Conservation (phyloP, 352 stramenopile genomes). For the Globisporangium camurandrum region DNA sequence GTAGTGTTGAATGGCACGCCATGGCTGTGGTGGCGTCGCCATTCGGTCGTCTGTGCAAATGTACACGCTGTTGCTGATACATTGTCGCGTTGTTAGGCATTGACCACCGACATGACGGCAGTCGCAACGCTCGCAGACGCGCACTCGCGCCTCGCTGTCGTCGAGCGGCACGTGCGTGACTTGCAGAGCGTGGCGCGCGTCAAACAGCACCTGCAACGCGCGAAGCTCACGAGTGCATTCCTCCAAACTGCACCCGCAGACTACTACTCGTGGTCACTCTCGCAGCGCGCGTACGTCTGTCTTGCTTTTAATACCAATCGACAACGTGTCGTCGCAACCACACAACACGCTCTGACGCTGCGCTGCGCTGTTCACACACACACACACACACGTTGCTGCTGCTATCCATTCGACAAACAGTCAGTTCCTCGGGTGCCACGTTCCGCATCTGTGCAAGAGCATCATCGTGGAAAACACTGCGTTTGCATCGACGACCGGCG, state of each 20-base stretch:
- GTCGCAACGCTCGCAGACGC: slow-evolving; percentile 5
- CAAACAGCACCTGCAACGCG: slow-evolving; percentile 17
- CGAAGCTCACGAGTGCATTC: slow-evolving; percentile 43
- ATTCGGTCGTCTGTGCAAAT: not conserved
- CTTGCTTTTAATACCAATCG: not conserved
- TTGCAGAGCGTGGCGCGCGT: slow-evolving; percentile 13
- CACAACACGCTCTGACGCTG: too few relatives aligned
- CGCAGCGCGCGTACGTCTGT: slow-evolving; percentile 44
- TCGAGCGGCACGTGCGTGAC: slow-evolving; percentile 10
- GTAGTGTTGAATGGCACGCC: not conserved
- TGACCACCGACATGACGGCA: not conserved
- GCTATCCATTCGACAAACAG: slow-evolving; percentile 19
- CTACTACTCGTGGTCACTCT: slow-evolving; percentile 74
- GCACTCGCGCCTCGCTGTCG: slow-evolving; percentile 5
- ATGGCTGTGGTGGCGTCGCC: not conserved
- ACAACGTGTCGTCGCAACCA: too few relatives aligned
- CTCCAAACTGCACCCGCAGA: slow-evolving; percentile 58
- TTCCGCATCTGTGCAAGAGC: slow-evolving; percentile 82
- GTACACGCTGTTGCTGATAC: not conserved
- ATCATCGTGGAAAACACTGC: slow-evolving; percentile 87
- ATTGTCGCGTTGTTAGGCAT: not conserved
- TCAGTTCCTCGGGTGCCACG: slow-evolving; percentile 49
- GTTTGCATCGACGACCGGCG: slow-evolving; percentile 43
- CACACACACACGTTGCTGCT: slow-evolving; percentile 1
- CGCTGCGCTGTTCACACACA: too few relatives aligned